Base-by-base conservation (phyloP, 257 asterid species). In the Nicotiana tabacum region DNA sequence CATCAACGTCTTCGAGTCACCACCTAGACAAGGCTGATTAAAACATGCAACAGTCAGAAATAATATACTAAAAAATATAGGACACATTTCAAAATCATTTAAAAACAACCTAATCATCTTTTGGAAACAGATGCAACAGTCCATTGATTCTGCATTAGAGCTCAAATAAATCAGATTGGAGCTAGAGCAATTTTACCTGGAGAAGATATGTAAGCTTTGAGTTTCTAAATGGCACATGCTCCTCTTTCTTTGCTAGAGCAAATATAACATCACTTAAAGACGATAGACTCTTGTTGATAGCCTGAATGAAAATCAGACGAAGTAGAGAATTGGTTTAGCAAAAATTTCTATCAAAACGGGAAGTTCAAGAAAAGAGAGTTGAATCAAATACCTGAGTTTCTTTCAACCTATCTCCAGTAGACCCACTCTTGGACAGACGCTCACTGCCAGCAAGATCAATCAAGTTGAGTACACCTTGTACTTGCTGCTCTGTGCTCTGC, bases 391-490 rank as follows among this genome's bases (percentile, higher is more conserved):
- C 99, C 92, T 96, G 99, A 86, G 99, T 96, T 89, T 95, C 99
- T 88, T 92, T 96, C 29, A 95, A 90, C 55, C 98, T 91, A 82
- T 96, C 99, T 56, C 98, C 98, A 2, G 98, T 95, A 7, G 98
- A 87, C 81, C 97, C 96, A 86, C 99, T 96, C 88, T 89, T 96
- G 56, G 98, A 95, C 32, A 96, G 93, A 33, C 98, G 98, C 86
- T 96, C 99, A 85, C 99, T 96, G 68, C 99, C 99, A 83, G 98
- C 99, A 77, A 96, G 97, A 81, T 96, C 99, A 70, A 96, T 95
- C 43, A 96, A 86, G 88, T 96, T 96, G 58, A 96, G 84, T 84
- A 93, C 90, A 11, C 98, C 98, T 85, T 96, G 97, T 4, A 95
- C 99, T 87, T 93, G 99, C 84, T 92, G 98, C 80, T 91, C 98